These are phyloP conservation scores for Pseudogymnoascus sp. DNA, from an alignment of 2,329 filamentous ascomycete species.

Conservation along the genomic window DNA sequence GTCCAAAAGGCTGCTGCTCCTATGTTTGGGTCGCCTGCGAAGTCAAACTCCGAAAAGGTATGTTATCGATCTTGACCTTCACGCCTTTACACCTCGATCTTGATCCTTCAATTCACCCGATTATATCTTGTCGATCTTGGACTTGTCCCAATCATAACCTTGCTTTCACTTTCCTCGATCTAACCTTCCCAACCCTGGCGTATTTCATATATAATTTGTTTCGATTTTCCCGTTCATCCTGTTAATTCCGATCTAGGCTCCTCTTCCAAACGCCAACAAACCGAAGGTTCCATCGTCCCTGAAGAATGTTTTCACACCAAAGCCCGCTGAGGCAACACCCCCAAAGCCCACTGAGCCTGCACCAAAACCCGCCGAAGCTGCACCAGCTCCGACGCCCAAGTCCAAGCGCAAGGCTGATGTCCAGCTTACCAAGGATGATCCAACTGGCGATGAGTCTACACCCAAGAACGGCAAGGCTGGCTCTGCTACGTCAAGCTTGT, in stretches of 20 bases:
- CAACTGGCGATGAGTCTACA: constrained; percentile 18
- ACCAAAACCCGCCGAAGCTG: constrained; percentile 2
- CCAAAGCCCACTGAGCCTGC: background rate
- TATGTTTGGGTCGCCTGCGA: background rate
- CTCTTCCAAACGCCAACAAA: constrained; percentile 11
- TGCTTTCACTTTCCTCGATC: background rate
- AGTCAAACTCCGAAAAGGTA: background rate
- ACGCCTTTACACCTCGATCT: background rate
- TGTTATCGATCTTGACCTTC: background rate
- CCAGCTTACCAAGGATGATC: constrained; percentile 25
- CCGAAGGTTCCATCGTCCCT: background rate
- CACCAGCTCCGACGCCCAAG: constrained; percentile 16
- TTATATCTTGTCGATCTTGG: background rate
- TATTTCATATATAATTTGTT: no score
- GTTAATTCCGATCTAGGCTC: constrained; percentile 7
- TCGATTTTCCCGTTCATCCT: background rate
- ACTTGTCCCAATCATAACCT: background rate
- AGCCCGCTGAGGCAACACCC: constrained; percentile 11
- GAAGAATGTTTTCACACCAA: constrained; percentile 11
- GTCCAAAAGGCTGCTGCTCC: background rate
- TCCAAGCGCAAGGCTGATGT: constrained; percentile 30
- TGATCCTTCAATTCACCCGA: background rate
- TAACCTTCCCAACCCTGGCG: background rate
- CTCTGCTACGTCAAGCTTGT: constrained; percentile 29
- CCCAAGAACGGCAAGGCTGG: constrained; percentile 15